Base-by-base conservation (phyloP, 768 basidiomycete genomes). In the Podaxis sp. region DNA sequence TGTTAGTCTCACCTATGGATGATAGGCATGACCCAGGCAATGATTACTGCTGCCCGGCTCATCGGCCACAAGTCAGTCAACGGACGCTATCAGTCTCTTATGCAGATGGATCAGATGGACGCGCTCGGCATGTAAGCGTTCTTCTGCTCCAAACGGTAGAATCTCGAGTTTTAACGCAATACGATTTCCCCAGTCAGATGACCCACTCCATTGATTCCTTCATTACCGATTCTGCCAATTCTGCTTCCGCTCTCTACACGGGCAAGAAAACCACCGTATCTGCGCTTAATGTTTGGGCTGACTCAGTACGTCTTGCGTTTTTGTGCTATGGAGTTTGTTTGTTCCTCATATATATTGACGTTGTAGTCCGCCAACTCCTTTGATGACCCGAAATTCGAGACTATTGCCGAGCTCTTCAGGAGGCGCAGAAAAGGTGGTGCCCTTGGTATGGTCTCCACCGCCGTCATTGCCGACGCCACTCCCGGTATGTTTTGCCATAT, bases 81-180 rank as follows among this genome's bases (percentile, higher is more conserved):
- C 61, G 79, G 78, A 15, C 71, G 71, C 44, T 80, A 80, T 63
- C 78, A 80, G 64, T 70, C 72, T 15, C 69, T 80, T 60, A 79
- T 80, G 78, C 79, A 80, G 66, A 75, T 80, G 73, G 79, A 80
- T 62, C 77, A 78, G 62, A 80, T 80, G 79, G 79, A 80, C 12
- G 72, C 71, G 40, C 72, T 79, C 50, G 78, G 79, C 50, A 77
- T 79, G 77, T 78, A 63, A 53, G 78, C 70, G 55, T 36, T 44
- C 20, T 52, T 54, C 64, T 22, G 26, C n/a, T 37, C 11, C 53
- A 24, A 8, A 10, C 8, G 33, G 33, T 28, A 15, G 13, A 11
- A 22, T 61, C 17, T 8, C n/a, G 52, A 10, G 55, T 62, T 62
- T 22, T 37, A 38, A 13, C 48, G 20, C 38, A 56, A 13, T 6